Base-by-base conservation (phyloP, 2,329 filamentous ascomycete genomes). In the Ceratocystis eucalypticola region DNA sequence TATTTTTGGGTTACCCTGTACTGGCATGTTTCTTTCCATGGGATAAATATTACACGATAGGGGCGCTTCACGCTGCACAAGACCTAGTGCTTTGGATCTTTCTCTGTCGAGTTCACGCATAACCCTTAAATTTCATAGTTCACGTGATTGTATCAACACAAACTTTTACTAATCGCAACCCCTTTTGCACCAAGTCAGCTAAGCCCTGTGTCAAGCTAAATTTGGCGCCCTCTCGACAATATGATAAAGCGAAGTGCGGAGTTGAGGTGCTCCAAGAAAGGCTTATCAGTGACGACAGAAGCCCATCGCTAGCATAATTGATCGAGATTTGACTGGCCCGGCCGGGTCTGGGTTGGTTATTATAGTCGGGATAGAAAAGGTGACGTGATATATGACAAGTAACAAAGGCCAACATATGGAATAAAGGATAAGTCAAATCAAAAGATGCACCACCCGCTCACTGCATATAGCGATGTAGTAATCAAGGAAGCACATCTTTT, bases 251-350 rank as follows among this genome's bases (percentile, higher is more conserved):
- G 28, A 59, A 59, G 8, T 22, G 55, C 55, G 28, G 28, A 59
- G 55, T 15, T 41, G 12, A 20, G 55, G 17, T 28, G 12, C 53
- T 10, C 55, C 28, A n/a, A 37, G 15, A 28, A 59, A 59, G 33
- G 28, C 55, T 59, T 59, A 59, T 59, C 55, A 59, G 55, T 59
- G 55, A 59, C 12, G 25, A 57, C 12, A 57, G 22, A 57, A 7
- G 53, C 53, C 53, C 20, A 57, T 20, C 8, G 37, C 15, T 28
- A 15, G 48, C 48, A 53, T 37, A 5, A 20, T 59, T 59, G 55
- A 59, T 59, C 55, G 20, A 59, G 17, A 37, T 59, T 59, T 59
- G 20, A 37, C 55, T 57, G 22, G 28, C 1, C 22, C 8, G 12
- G 22, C 12, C 6, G 7, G 48, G 53, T 30, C 22, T 57, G 25